Evolutionary conservation across 1,284 basidiomycete species (phyloP).

Genomic region (Caloboletus firmus): DNA sequence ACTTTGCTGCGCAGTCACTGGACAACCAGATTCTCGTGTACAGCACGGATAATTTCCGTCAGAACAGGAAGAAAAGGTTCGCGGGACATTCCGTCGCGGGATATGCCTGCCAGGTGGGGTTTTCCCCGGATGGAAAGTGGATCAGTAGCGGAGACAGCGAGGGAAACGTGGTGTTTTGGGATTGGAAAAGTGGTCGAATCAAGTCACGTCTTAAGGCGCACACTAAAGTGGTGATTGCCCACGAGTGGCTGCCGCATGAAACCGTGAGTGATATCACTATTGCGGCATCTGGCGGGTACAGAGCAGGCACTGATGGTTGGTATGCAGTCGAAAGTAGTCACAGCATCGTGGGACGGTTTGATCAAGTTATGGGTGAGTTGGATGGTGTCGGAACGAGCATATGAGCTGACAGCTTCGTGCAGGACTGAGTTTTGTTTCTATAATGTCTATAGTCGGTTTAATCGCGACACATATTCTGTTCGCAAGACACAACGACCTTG

Average conservation of each 20-base stretch:
- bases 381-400: not conserved
- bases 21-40: constrained; percentile 99
- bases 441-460: constrained; percentile 8
- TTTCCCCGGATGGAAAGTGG: constrained; percentile 97
- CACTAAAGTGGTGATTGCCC: constrained; percentile 92
- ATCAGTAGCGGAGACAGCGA: constrained; percentile 94
- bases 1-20: constrained; percentile 94
- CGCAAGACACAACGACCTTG: not conserved
- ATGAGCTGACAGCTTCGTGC: constrained; percentile 13
- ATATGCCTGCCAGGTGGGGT: constrained; percentile 95
- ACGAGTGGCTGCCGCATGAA: constrained; percentile 98
- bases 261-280: constrained; percentile 60
- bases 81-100: constrained; percentile 96
- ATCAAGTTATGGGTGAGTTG: constrained; percentile 88
- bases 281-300: not conserved
- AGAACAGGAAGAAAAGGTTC: constrained; percentile 98
- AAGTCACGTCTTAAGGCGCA: constrained; percentile 89
- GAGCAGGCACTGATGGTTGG: constrained; percentile 11
- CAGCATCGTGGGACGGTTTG: constrained; percentile 95
- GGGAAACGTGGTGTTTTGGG: constrained; percentile 98
- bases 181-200: constrained; percentile 97
- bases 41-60: constrained; percentile 95
- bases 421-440: constrained; percentile 37
- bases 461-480: not conserved
- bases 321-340: constrained; percentile 86